Evolutionary conservation across 495 filamentous ascomycete species (phyloP).

Genomic region (Tuber indicum): DNA sequence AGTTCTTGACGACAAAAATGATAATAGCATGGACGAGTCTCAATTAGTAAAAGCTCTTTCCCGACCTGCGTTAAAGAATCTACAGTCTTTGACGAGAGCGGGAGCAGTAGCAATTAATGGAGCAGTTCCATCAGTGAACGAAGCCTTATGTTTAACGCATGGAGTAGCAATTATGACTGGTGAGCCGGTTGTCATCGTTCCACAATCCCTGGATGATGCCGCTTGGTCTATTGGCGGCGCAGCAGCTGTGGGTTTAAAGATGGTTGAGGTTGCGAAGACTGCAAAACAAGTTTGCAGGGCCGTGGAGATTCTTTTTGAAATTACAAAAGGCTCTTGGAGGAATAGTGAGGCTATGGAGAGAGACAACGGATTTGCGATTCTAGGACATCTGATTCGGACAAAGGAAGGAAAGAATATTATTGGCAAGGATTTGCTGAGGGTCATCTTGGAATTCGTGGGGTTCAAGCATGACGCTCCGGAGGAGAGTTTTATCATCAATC

Average conservation of each 20-base stretch:
- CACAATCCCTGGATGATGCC: constrained; percentile 81
- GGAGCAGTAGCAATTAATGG: constrained; percentile 81
- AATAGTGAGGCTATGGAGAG: constrained; percentile 98
- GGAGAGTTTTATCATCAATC: constrained; percentile 74
- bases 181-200: constrained; percentile 71
- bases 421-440: constrained; percentile 56
- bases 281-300: constrained; percentile 63
- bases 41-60: constrained; percentile 71
- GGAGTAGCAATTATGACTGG: constrained; percentile 77
- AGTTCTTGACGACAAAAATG: constrained; percentile 68
- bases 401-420: constrained; percentile 35
- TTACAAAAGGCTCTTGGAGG: constrained; percentile 82
- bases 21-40: constrained; percentile 61
- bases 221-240: constrained; percentile 86
- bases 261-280: constrained; percentile 69
- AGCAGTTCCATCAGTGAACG: constrained; percentile 80
- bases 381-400: constrained; percentile 52
- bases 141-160: constrained; percentile 68
- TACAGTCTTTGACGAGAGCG: constrained; percentile 64
- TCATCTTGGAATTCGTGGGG: constrained; percentile 79
- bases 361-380: constrained; percentile 87
- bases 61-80: constrained; percentile 61
- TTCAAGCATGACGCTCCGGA: constrained; percentile 69
- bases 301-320: constrained; percentile 74
- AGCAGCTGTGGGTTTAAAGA: constrained; percentile 71